These are phyloP conservation scores for Tausonia pullulans DNA, from an alignment of 1,284 basidiomycete species.

Conservation along the genomic window DNA sequence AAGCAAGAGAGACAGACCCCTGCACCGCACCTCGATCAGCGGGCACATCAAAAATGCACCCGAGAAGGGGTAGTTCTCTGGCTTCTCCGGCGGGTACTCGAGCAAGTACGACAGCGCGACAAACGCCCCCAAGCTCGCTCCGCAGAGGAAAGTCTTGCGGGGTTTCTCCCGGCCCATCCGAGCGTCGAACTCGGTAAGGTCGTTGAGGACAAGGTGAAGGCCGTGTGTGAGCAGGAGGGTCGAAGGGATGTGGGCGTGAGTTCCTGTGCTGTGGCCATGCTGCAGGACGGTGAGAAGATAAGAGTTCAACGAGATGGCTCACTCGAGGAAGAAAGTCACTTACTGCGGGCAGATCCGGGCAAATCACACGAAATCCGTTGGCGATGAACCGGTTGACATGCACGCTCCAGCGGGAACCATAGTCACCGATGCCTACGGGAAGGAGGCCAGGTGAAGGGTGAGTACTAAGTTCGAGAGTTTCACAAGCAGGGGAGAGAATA, in stretches of 20 bases:
- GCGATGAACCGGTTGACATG: conserved; percentile 26
- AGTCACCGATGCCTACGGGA: conserved; percentile 18
- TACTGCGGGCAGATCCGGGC: conserved; percentile 31
- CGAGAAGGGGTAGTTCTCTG: neutral
- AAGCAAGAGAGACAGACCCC: no score
- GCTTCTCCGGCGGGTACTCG: conserved; percentile 2
- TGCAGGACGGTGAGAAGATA: neutral
- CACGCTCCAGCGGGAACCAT: conserved; percentile 24
- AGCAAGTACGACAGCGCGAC: conserved; percentile 21
- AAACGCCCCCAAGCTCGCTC: conserved; percentile 25
- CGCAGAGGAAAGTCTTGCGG: conserved; percentile 16
- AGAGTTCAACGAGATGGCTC: neutral
- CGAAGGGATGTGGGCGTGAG: conserved; percentile 28
- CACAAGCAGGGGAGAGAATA: neutral
- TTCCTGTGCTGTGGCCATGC: conserved; percentile 22
- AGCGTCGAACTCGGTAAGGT: conserved; percentile 5
- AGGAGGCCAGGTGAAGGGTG: neutral
- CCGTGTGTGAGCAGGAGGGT: conserved; percentile 18
- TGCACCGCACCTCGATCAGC: neutral
- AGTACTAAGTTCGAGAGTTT: neutral
- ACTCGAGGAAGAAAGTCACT: conserved; percentile 19
- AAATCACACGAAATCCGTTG: conserved; percentile 31
- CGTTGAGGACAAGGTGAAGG: neutral
- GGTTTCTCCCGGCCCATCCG: conserved; percentile 22
- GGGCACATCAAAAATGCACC: conserved; percentile 13